Base-by-base conservation (phyloP, 306 rosid genomes). In the Malus orientalis region DNA sequence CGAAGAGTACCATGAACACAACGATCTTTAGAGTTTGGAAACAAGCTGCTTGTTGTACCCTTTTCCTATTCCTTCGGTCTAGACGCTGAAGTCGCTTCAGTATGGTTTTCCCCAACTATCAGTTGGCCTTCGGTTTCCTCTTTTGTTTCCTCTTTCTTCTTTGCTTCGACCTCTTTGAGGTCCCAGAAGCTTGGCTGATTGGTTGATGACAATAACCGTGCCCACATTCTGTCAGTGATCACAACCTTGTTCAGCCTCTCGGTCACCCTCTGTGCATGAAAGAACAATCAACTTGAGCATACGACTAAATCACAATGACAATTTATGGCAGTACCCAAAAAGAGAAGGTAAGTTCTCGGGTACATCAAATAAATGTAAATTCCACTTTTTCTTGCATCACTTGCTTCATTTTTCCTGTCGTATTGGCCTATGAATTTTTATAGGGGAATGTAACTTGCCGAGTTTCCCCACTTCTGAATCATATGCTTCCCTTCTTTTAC, bases 151-250 rank as follows among this genome's bases (percentile, higher is more conserved):
- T 33, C 38, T 33, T 33, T 33, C 38, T 36, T 36, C 40, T 36
- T 36, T 36, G 40, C 65, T 8, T 42, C 10, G 40, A 72, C 55
- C 12, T 65, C 66, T 74, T 82, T 74, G 18, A 63, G 85, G 33
- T 85, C 75, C 87, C 81, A n/a, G 79, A 87, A 88, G 79, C 91
- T 87, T 44, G 96, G 93, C 67, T 91, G 96, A 80, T 87, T 82
- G 53, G 93, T 88, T 30, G 91, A 88, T 62, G 87, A 79, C 58
- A 90, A 82, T 57, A 90, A 78, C 85, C 91, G 84, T 42, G 93
- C 96, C 96, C 96, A 90, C 93, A 90, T 90, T 68, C 91, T 47
- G 75, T 90, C 96, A 18, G 96, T 90, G 66, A 85, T 84, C 83
- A 84, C 91, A 54, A 88, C 96, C 61, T 69, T 85, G 85, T 91